Evolutionary conservation across 352 stramenopile species (phyloP), one percentile per base, ranked within the genome.

Genomic region (Aphanomyces invadans): DNA sequence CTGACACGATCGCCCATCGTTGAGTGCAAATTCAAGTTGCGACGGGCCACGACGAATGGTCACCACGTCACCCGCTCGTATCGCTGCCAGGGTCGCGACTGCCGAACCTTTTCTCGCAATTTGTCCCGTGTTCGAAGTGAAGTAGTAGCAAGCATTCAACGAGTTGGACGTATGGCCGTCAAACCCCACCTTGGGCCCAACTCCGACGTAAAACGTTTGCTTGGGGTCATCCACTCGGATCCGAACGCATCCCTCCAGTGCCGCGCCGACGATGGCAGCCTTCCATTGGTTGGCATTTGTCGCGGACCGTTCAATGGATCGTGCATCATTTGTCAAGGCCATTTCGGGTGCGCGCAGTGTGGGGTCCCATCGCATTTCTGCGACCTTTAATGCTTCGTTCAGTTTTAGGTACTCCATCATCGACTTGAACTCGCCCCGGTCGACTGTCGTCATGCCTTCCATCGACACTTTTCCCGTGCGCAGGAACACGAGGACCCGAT

Each of bases 381-480:
- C 36, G 36, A 42, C 36, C 36, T 15, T n/a, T n/a, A n/a, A n/a
- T n/a, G n/a, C 36, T 15, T 42, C 36, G 36, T 42, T 42, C 36
- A 42, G 36, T 42, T 57, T 57, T 21, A 63, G 42, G 31, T 63
- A 63, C 26, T 63, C 55, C 17, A 63, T 15, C 28, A 29, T 52
- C 4, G n/a, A 33, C 4, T 33, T 15, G 4, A 63, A 49, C n/a
- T 63, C n/a, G 11, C 42, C 26, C 42, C 25, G 15, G 7, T 63
- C 55, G 12, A 23, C 29, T n/a, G 26, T 23, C 21, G 26, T 52
- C 0, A 63, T 19, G 10, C 31, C 55, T 19, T 48, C 31, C 7
- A 48, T 26, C 36, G 36, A 63, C 12, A 63, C 17, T n/a, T 66
- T 42, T 38, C 59, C 59, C 31, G 59, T 66, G 17, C 59, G 59